Conservation (phyloP, 2,329 filamentous ascomycete species). For the Pseudogymnoascus sp. region DNA sequence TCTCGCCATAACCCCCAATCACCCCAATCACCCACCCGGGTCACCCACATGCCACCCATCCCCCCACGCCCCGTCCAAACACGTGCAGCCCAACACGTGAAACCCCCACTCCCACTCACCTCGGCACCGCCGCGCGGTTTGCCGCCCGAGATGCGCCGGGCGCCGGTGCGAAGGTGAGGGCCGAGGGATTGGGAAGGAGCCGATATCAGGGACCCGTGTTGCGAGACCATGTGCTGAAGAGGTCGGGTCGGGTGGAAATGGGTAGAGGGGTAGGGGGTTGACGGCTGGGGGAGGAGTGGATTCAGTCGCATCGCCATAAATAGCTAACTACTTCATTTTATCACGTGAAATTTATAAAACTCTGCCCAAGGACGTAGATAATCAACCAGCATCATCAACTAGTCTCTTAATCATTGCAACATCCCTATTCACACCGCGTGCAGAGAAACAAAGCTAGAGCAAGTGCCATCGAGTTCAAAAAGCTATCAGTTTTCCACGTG, state of each 20-base stretch:
- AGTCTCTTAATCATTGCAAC: no score
- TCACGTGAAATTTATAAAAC: not conserved
- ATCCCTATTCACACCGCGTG: no score
- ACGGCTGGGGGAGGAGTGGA: not conserved
- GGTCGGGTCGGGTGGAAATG: not conserved
- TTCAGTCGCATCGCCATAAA: not conserved
- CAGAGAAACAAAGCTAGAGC: not conserved
- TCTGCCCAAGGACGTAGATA: no score
- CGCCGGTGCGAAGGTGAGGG: not conserved
- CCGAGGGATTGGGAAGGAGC: not conserved
- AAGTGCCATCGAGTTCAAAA: not conserved
- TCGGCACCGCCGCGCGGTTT: not conserved
- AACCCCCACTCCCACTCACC: not conserved
- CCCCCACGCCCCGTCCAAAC: not conserved
- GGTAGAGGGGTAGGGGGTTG: not conserved
- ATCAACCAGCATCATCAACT: no score
- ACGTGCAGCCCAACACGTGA: not conserved
- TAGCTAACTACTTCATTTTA: not conserved
- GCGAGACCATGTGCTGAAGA: not conserved
- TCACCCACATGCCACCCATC: not conserved
- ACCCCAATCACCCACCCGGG: not conserved
- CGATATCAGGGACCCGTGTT: not conserved
- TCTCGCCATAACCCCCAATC: not conserved
- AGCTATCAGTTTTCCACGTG: not conserved
- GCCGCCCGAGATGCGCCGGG: not conserved